Base-by-base conservation (phyloP, 345 rosid genomes). In the Dovyalis caffra region DNA sequence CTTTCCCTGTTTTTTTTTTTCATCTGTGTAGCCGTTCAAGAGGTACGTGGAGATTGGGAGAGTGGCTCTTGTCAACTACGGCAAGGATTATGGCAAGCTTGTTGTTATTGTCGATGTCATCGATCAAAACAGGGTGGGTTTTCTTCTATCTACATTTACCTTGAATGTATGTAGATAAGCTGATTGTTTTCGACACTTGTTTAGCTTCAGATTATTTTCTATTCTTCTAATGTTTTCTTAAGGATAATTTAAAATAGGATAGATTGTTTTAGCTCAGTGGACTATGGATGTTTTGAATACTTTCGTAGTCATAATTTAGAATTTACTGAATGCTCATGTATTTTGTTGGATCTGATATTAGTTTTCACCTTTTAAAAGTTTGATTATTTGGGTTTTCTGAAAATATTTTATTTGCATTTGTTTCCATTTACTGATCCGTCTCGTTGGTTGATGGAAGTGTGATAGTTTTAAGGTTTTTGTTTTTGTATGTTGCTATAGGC, bases 21-120 rank as follows among this genome's bases (percentile, higher is more conserved):
- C 18, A 8, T 20, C 5, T 16, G 45, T 64, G 23, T 37, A 71
- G 75, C 75, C 74, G 61, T 77, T 70, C 76, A 64, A 64, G 67
- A 64, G 76, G 71, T 71, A 77, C 72, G 61, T 71, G 35, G 71
- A 66, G 80, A 71, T 77, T n/a, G 76, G 80, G 37, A 64, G 80
- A 31, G 79, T 65, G 71, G 76, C 76, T 3, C 72, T 66, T 14
- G 68, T 71, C 49, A 76, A 76, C 79, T 62, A 63, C 28, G 79
- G 77, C 6, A 66, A 74, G 71, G 77, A 74, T 5, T 65, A 74
- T 35, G 77, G 70, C 2, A 68, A 45, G 69, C 78, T 75, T 3
- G 78, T 75, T 18, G 78, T 75, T n/a, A 75, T 75, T 32, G 78
- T 75, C 57, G 77, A 74, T 56, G 77, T 74, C 38, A 57, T 74